A percentile compares a stretch with the other conserved stretches of the same genome.
phyloP scores from a whole-genome alignment of 257 asterid species.

The Verbascum thapsus region DNA sequence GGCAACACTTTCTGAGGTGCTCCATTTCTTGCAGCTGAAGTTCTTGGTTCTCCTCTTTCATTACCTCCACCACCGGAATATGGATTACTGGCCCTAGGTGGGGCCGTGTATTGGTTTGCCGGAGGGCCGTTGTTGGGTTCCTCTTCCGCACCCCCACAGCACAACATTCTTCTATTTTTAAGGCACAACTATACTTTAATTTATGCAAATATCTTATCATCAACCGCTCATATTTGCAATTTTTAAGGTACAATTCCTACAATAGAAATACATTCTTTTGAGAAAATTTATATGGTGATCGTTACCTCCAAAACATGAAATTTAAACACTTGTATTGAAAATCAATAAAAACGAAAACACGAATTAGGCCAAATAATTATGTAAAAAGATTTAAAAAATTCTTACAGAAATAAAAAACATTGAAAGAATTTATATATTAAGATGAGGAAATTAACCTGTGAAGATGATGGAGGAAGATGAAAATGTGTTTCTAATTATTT shows the following conservation, averaged over 20 bases:
- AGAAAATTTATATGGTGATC: neutral
- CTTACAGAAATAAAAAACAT: neutral
- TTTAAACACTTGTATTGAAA: too few species aligned
- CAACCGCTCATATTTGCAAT: conserved; percentile 31
- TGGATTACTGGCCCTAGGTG: conserved; percentile 71
- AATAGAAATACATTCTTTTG: neutral
- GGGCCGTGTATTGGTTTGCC: conserved; percentile 64
- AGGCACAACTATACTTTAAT: conserved; percentile 26
- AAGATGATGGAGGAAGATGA: conserved; percentile 34
- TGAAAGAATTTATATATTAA: too few species aligned
- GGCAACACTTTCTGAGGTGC: conserved; percentile 79
- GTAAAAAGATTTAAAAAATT: conserved; percentile 17
- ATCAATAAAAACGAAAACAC: too few species aligned
- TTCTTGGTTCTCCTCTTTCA: conserved; percentile 84
- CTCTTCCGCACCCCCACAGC: conserved; percentile 96
- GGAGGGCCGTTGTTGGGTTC: conserved; percentile 66
- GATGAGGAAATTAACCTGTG: conserved; percentile 33
- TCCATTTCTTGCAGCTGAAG: conserved; percentile 66
- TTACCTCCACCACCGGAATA: conserved; percentile 71
- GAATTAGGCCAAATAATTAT: too few species aligned
- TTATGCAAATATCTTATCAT: conserved; percentile 29
- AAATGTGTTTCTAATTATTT: conserved; percentile 22
- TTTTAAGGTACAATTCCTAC: conserved; percentile 34
- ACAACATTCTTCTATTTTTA: conserved; percentile 52
- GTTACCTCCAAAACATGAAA: neutral